Conservation (phyloP, 345 rosid species). For the Citrus sp. region DNA sequence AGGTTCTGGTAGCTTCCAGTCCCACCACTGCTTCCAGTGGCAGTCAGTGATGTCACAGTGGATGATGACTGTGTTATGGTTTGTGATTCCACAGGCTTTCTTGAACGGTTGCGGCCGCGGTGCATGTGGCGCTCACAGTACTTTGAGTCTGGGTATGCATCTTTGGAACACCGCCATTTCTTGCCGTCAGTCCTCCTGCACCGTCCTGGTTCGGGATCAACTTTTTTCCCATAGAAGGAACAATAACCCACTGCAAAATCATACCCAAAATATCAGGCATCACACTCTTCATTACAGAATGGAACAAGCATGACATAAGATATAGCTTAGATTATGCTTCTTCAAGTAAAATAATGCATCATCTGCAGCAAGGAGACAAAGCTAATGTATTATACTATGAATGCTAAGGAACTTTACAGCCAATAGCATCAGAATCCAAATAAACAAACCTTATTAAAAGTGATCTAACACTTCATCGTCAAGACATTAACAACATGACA, state of each 20-base stretch:
- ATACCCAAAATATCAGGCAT: constrained; percentile 7
- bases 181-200: constrained; percentile 64
- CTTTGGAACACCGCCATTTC: constrained; percentile 66
- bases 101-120: constrained; percentile 99
- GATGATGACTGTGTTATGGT: constrained; percentile 46
- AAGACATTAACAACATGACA: constrained; percentile 20
- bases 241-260: constrained; percentile 45
- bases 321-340: not conserved
- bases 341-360: not conserved
- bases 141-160: constrained; percentile 60
- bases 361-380: constrained; percentile 5
- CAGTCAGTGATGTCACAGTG: constrained; percentile 37
- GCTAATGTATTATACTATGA: not conserved
- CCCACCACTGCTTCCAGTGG: constrained; percentile 32
- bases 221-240: constrained; percentile 48
- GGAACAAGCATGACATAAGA: not conserved
- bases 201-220: constrained; percentile 63
- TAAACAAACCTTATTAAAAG: constrained; percentile 10
- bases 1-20: constrained; percentile 38
- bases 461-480: constrained; percentile 14
- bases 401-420: not conserved
- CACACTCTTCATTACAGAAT: not conserved
- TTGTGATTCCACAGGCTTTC: constrained; percentile 98
- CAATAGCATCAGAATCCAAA: constrained; percentile 5
- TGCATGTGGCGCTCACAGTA: constrained; percentile 98